Evolutionary conservation across 352 stramenopile species (phyloP), one percentile per base, ranked within the genome.

Genomic region (Globisporangium mamillatum): DNA sequence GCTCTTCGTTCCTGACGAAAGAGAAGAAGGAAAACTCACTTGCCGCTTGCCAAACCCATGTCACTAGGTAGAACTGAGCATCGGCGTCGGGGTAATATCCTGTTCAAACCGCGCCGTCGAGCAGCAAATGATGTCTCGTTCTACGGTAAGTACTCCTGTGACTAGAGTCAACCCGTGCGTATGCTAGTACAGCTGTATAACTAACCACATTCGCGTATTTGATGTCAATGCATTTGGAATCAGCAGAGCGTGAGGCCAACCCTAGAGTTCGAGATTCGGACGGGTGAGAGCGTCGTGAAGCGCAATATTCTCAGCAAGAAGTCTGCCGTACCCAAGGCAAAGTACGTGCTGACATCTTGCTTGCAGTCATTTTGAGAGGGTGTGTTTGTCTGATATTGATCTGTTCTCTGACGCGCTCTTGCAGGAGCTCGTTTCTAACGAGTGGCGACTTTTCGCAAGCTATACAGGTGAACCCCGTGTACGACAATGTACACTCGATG

Each of bases 11-110:
- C 41, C 0, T n/a, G 41, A 50, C 1, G 6, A 9, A n/a, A 20
- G 12, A 50, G 4, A 20, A n/a, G 18, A 62, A 36, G 32, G 32
- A 36, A 36, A 36, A 0, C 53, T 58, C 24, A 58, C 8, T 14
- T 58, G 16, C 3, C 12, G 7, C 14, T 32, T 60, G 27, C 16
- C 44, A 9, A 32, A 24, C 20, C 32, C 7, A 24, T 62, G 38
- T 9, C 9, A 48, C 24, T 44, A 91, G 84, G 75, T 92, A 29
- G 86, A 93, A 64, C 67, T 93, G 9, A 75, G 88, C 57, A 70
- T 94, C 41, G 82, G 82, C 6, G 69, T 89, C 2, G 86, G 86
- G 14, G 69, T 91, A 1, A 76, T 94, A 6, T 60, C 70, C 7
- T 92, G 84, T 46, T 34, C 64, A 9, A 69, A 84, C 56, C 63